phyloP scores from a whole-genome alignment of 202 grass and related monocot genomes.

The Saccharum hybrid region DNA sequence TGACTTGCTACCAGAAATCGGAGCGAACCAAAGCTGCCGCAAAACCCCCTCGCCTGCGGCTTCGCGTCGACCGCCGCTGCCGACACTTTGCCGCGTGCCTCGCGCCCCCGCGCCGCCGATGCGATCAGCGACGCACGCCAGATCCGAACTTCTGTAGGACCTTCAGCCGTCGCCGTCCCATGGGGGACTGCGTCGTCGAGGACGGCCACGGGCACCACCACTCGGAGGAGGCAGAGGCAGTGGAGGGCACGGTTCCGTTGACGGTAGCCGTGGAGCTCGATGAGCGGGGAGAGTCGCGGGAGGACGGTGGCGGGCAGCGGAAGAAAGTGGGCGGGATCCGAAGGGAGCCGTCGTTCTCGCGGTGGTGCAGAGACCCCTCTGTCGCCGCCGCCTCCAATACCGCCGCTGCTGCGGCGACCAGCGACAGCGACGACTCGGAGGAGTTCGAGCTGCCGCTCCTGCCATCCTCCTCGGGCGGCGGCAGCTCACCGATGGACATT shows the following conservation, averaged over 20 bases:
- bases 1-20: slow-evolving; percentile 54
- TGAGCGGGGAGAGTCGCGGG: slow-evolving; percentile 9
- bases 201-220: slow-evolving; percentile 38
- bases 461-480: slow-evolving; percentile 30
- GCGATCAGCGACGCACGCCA: slow-evolving; percentile 35
- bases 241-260: background rate
- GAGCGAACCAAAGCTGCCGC: slow-evolving; percentile 30
- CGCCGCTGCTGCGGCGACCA: slow-evolving; percentile 26
- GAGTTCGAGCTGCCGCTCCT: slow-evolving; percentile 84
- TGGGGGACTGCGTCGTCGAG: slow-evolving; percentile 53
- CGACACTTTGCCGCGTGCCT: slow-evolving; percentile 14
- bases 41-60: slow-evolving; percentile 23
- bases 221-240: slow-evolving; percentile 30
- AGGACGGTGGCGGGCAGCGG: slow-evolving; percentile 26
- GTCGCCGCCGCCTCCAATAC: slow-evolving; percentile 6
- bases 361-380: slow-evolving; percentile 74
- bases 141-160: slow-evolving; percentile 49
- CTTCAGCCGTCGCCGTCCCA: slow-evolving; percentile 31
- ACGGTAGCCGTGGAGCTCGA: slow-evolving; percentile 33
- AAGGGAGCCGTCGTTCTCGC: slow-evolving; percentile 89
- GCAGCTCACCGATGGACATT: slow-evolving; percentile 60
- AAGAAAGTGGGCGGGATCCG: slow-evolving; percentile 56
- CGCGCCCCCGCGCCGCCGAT: slow-evolving; percentile 17
- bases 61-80: slow-evolving; percentile 1
- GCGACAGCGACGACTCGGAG: slow-evolving; percentile 56